Percentiles rank a stretch among this genome's conserved stretches.
These are phyloP conservation scores for Aotearoamyces nothofagi DNA, from an alignment of 2,329 filamentous ascomycete genomes.

Conservation along the genomic window DNA sequence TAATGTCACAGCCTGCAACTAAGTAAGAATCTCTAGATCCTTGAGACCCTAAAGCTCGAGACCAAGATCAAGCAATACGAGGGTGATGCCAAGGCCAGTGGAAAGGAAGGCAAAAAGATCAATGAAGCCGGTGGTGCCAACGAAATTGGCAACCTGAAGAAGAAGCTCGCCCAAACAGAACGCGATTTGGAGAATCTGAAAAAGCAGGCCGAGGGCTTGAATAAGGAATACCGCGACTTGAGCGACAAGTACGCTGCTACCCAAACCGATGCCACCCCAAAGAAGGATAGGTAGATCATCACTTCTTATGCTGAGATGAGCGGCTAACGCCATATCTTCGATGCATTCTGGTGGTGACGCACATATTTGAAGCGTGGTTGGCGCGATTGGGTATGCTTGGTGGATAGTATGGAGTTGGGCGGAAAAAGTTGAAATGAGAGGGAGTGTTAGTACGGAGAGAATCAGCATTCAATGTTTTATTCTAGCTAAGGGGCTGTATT, in stretches of 20 bases:
- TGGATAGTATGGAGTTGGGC: no score
- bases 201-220: constrained; percentile 79
- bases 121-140: constrained; percentile 58
- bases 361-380: no score
- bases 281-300: constrained; percentile 41
- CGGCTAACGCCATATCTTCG: no score
- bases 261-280: constrained; percentile 31
- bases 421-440: no score
- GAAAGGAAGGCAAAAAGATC: constrained; percentile 58
- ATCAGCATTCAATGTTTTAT: no score
- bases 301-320: no score
- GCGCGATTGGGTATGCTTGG: no score
- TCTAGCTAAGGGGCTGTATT: no score
- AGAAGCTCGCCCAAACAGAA: constrained; percentile 59
- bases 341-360: no score
- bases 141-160: constrained; percentile 54
- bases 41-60: constrained; percentile 50
- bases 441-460: no score
- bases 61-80: constrained; percentile 79
- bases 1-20: constrained; percentile 54
- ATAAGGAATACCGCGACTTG: constrained; percentile 72
- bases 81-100: constrained; percentile 41
- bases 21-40: constrained; percentile 72
- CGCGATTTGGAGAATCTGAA: constrained; percentile 74
- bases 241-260: constrained; percentile 64